phyloP scores from a whole-genome alignment of 768 basidiomycete genomes.

The Strobilomyces echinocephalus region DNA sequence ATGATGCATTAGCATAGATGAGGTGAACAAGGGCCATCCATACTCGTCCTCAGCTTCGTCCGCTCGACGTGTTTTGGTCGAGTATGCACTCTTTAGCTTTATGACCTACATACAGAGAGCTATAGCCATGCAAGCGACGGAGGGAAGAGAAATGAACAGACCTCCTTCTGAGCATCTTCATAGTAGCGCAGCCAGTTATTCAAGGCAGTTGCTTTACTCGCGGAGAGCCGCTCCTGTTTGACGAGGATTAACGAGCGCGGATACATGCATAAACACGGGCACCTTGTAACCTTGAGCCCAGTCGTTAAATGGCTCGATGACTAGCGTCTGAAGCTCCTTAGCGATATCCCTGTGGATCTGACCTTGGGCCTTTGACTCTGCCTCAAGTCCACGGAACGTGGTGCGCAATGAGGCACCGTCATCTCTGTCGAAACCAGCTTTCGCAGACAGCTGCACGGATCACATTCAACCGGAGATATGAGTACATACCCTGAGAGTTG shows the following conservation, averaged over 20 bases:
- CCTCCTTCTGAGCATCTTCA: constrained; percentile 62
- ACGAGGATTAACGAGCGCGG: constrained; percentile 13
- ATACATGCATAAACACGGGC: constrained; percentile 2
- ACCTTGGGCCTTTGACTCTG: constrained; percentile 69
- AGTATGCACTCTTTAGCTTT: constrained; percentile 73
- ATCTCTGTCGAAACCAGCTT: constrained; percentile 67
- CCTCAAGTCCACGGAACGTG: constrained; percentile 75
- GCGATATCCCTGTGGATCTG: constrained; percentile 67
- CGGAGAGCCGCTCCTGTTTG: constrained; percentile 54
- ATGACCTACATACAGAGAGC: constrained; percentile 34
- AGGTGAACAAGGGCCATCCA: constrained; percentile 28
- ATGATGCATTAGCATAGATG: constrained; percentile 8
- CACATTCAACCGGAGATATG: neutral
- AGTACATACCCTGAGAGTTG: constrained; percentile 44
- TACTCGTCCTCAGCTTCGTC: constrained; percentile 96
- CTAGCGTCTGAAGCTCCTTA: constrained; percentile 68
- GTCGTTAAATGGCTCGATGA: constrained; percentile 73
- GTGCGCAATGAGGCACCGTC: constrained; percentile 80
- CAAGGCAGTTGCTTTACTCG: constrained; percentile 53
- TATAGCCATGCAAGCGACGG: neutral
- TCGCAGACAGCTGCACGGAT: constrained; percentile 29
- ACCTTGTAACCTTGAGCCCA: constrained; percentile 80
- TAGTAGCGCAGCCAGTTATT: constrained; percentile 68
- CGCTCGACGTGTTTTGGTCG: constrained; percentile 73
- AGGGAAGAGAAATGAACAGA: constrained; percentile 27